Base-by-base conservation (phyloP, 2,329 filamentous ascomycete species). In the Clathrospora elynae region DNA sequence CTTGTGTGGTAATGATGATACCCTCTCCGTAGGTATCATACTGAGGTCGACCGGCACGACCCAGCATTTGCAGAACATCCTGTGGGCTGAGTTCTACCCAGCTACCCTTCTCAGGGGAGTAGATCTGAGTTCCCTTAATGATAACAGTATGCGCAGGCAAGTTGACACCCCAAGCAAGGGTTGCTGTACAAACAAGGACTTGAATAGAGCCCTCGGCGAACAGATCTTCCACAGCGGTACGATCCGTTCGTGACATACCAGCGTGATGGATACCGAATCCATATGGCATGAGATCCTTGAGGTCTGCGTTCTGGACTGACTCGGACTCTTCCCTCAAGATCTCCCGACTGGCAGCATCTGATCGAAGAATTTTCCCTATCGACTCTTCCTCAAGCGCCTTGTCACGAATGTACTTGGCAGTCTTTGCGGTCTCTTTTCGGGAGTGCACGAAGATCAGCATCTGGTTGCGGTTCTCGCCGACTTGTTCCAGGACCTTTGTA, bases 371-470 rank as follows among this genome's bases (percentile, higher is more conserved):
- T 71, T 97, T 90, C 45, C 92, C 90, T 61, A 99, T 97, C 0
- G 93, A 96, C 62, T 97, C 95, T 76, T 90, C 80, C 70, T 99
- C 93, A n/a, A 99, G 74, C 3, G 93, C 92, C 73, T 96, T 96
- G 75, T 99, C 95, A 51, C 91, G 83, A 62, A 99, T 91, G 66
- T 96, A 96, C 64, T 88, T 90, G 16, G 92, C 93, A 3, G 95
- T 99, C 75, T 99, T 99, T 6, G 91, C 90, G 0, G 95, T 99
- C 71, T 99, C 95, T 66, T 99, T 99, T 61, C 93, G 82, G 23
- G 95, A 99, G 68, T 99, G 95, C 5, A 99, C 93, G 65, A 99
- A 99, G 46, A 99, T 96, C 25, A 99, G 83, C 91, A 99, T 96
- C 71, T 99, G 93, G 61, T 99, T 96, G 52, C 88, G 84, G 63